Conservation (phyloP, 371 early-diverging fungal species). For the Syncephalis fuscata region DNA sequence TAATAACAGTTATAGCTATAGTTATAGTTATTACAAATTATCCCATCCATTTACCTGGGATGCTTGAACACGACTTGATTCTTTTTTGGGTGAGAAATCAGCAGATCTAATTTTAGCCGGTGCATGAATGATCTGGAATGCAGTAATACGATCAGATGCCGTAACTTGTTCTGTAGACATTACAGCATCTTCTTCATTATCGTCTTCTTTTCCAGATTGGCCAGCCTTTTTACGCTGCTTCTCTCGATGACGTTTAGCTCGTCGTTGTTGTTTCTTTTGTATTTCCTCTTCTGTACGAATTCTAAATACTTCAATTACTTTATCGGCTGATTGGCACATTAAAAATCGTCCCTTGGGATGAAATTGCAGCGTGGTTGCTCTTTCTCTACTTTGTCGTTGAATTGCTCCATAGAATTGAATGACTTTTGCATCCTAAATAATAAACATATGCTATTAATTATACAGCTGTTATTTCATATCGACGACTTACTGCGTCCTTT, state of each 20-base stretch:
- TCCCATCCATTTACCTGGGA: slow-evolving; percentile 6
- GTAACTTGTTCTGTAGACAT: slow-evolving; percentile 28
- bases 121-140: slow-evolving; percentile 41
- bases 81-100: slow-evolving; percentile 41
- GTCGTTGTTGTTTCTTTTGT: slow-evolving; percentile 61
- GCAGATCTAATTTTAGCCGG: slow-evolving; percentile 56
- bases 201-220: slow-evolving; percentile 11
- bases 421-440: slow-evolving; percentile 22
- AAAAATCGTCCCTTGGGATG: slow-evolving; percentile 58
- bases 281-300: slow-evolving; percentile 58
- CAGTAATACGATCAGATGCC: slow-evolving; percentile 48
- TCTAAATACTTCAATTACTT: slow-evolving; percentile 65
- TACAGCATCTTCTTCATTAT: slow-evolving; percentile 20
- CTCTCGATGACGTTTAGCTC: slow-evolving; percentile 64
- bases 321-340: slow-evolving; percentile 64
- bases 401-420: slow-evolving; percentile 53
- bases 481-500: slow-evolving; percentile 12
- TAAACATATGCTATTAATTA: background rate
- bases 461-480: slow-evolving; percentile 10
- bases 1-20: no score
- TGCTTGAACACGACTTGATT: slow-evolving; percentile 29
- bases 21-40: no score
- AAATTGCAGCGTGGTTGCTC: slow-evolving; percentile 52
- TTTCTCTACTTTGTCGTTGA: slow-evolving; percentile 63
- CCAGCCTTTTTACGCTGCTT: slow-evolving; percentile 28